Evolutionary conservation across 2,329 filamentous ascomycete species (phyloP).

Genomic region (Monosporascus sp.): DNA sequence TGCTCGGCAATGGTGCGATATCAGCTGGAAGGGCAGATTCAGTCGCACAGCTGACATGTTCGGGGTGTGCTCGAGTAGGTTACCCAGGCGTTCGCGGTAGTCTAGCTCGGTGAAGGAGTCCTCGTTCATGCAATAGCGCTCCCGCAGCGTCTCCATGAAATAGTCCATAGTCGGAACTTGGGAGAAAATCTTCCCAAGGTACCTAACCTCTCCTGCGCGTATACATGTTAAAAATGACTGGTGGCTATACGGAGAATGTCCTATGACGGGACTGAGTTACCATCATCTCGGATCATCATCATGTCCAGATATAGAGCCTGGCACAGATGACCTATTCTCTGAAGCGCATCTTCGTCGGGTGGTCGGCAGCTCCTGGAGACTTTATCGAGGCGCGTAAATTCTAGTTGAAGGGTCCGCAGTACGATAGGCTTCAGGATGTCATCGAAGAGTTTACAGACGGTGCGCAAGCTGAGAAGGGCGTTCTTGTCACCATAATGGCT

Average conservation of each 20-base stretch:
- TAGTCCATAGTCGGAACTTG: conserved; percentile 40
- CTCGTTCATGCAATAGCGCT: conserved; percentile 44
- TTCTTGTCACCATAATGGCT: conserved; percentile 38
- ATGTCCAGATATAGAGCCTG: conserved; percentile 47
- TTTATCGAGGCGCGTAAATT: conserved; percentile 43
- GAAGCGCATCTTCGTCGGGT: conserved; percentile 36
- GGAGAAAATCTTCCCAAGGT: conserved; percentile 41
- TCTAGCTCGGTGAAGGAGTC: conserved; percentile 45
- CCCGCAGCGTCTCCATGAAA: conserved; percentile 39
- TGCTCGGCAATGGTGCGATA: conserved; percentile 39
- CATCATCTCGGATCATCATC: conserved; percentile 48
- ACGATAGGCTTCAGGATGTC: conserved; percentile 39
- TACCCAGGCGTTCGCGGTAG: conserved; percentile 36
- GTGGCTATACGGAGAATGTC: neutral
- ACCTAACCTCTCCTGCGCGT: conserved; percentile 41
- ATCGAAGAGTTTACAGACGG: conserved; percentile 47
- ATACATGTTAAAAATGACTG: neutral
- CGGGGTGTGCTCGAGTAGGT: conserved; percentile 40
- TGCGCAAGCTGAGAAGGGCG: conserved; percentile 37
- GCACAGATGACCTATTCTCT: conserved; percentile 42
- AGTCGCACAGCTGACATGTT: conserved; percentile 42
- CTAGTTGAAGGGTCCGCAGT: conserved; percentile 44
- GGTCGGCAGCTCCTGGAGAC: conserved; percentile 24
- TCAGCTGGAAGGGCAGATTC: conserved; percentile 47
- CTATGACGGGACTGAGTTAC: conserved; percentile 26